A percentile compares a stretch with the other conserved stretches of the same genome.
phyloP scores from a whole-genome alignment of 805 yeast genomes.

The Barnettozyma sucrosica region DNA sequence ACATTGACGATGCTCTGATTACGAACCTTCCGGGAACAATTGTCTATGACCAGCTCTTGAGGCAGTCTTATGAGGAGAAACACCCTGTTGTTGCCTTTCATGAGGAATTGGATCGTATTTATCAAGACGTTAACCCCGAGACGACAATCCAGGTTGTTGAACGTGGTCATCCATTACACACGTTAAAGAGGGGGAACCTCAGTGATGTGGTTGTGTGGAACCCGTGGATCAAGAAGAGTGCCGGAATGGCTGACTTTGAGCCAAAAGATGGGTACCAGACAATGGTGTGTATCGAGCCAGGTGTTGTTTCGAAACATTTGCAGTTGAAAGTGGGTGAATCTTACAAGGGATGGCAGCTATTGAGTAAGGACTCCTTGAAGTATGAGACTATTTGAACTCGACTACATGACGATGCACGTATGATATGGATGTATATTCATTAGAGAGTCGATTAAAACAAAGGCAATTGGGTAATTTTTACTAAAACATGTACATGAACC shows the following conservation, averaged over 20 bases:
- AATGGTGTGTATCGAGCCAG: constrained; percentile 96
- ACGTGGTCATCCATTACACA: constrained; percentile 64
- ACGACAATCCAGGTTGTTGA: constrained; percentile 64
- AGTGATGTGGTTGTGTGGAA: constrained; percentile 89
- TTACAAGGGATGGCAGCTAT: constrained; percentile 72
- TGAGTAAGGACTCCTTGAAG: constrained; percentile 51
- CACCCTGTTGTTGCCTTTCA: constrained; percentile 69
- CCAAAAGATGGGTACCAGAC: constrained; percentile 79
- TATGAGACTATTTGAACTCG: constrained; percentile 42
- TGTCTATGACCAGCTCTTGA: constrained; percentile 72
- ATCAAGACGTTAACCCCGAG: constrained; percentile 50
- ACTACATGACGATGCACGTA: neutral
- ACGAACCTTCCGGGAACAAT: constrained; percentile 69
- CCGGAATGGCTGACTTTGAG: constrained; percentile 78
- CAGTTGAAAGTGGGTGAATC: constrained; percentile 58
- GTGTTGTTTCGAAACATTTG: constrained; percentile 67
- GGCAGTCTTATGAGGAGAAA: constrained; percentile 56
- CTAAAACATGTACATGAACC: too few relatives aligned
- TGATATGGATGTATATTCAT: neutral
- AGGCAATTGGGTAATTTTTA: too few relatives aligned
- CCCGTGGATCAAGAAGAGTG: constrained; percentile 87
- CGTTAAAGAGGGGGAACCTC: constrained; percentile 57
- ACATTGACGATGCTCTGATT: constrained; percentile 71
- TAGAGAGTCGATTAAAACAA: too few relatives aligned
- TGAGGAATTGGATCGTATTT: constrained; percentile 83